Conservation (phyloP, 2,329 filamentous ascomycete genomes). For the Celoporthe dispersa region DNA sequence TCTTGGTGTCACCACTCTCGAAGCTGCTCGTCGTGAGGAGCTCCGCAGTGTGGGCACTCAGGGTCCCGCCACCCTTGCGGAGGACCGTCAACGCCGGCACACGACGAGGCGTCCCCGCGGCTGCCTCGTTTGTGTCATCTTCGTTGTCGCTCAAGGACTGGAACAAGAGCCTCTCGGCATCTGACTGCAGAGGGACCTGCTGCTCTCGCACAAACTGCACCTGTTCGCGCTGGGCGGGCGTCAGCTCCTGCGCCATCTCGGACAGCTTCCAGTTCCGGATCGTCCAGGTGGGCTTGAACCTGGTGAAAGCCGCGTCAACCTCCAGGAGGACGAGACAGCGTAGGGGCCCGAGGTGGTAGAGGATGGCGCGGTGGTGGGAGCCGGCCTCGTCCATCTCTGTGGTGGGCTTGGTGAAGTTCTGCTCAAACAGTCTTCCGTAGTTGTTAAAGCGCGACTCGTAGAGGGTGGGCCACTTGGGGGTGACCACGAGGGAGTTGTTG, state of each 20-base stretch:
- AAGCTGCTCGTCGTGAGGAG: constrained; percentile 8
- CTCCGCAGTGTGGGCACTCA: constrained; percentile 23
- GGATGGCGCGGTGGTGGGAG: constrained; percentile 24
- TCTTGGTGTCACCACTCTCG: constrained; percentile 5
- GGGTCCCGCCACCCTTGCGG: constrained; percentile 15
- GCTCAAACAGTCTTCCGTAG: constrained; percentile 16
- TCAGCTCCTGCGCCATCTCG: neutral
- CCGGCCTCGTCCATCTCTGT: neutral
- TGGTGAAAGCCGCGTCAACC: constrained; percentile 14
- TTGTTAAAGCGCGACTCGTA: neutral
- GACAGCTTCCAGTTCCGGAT: constrained; percentile 7
- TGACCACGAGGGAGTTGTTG: constrained; percentile 24
- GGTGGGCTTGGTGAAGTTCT: constrained; percentile 1
- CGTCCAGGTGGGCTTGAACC: neutral
- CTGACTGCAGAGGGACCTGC: neutral
- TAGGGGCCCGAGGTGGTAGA: constrained; percentile 23
- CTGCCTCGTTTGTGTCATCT: neutral
- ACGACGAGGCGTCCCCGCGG: neutral
- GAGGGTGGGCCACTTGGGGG: constrained; percentile 4
- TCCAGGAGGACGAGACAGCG: constrained; percentile 23
- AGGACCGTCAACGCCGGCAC: constrained; percentile 3
- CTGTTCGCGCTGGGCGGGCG: neutral
- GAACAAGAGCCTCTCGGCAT: constrained; percentile 16
- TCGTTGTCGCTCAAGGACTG: neutral
- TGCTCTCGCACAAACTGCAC: neutral